These are phyloP conservation scores for Pelargonium myrrhifolium DNA, from an alignment of 441 rosid species.

Conservation along the genomic window DNA sequence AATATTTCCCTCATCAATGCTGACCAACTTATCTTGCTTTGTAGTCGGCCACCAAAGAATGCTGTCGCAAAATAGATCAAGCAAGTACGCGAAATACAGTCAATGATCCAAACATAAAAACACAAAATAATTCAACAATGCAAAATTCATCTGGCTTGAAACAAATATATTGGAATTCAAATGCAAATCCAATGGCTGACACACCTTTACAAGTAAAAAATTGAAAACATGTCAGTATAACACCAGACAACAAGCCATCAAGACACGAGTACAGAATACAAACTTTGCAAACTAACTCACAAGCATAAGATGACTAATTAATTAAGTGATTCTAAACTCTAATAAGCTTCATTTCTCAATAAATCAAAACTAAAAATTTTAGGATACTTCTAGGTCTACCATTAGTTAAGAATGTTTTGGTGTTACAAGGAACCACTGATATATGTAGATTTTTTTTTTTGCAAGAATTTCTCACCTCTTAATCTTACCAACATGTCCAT, in stretches of 20 bases:
- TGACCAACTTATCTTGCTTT: constrained; percentile 73
- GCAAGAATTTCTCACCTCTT: constrained; percentile 33
- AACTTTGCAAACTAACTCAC: neutral
- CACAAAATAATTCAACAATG: constrained; percentile 1
- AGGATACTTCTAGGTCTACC: neutral
- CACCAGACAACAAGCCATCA: too few species aligned
- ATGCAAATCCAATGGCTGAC: too few species aligned
- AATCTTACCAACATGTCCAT: constrained; percentile 67
- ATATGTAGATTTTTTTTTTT: too few species aligned
- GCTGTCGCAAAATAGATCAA: constrained; percentile 28
- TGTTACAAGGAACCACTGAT: too few species aligned
- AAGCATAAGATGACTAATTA: neutral
- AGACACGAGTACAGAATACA: neutral
- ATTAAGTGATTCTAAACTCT: neutral
- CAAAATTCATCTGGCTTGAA: neutral
- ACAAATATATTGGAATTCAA: neutral
- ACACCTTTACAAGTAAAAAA: too few species aligned
- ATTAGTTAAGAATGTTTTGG: neutral
- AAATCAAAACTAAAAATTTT: too few species aligned
- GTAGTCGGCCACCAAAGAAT: constrained; percentile 93
- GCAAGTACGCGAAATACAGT: constrained; percentile 9
- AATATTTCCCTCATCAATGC: constrained; percentile 73
- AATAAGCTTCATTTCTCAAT: neutral
- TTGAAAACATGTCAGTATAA: too few species aligned
- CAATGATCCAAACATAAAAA: neutral